phyloP scores from a whole-genome alignment of 495 filamentous ascomycete species.

The Rostrohypoxylon terebratum region DNA sequence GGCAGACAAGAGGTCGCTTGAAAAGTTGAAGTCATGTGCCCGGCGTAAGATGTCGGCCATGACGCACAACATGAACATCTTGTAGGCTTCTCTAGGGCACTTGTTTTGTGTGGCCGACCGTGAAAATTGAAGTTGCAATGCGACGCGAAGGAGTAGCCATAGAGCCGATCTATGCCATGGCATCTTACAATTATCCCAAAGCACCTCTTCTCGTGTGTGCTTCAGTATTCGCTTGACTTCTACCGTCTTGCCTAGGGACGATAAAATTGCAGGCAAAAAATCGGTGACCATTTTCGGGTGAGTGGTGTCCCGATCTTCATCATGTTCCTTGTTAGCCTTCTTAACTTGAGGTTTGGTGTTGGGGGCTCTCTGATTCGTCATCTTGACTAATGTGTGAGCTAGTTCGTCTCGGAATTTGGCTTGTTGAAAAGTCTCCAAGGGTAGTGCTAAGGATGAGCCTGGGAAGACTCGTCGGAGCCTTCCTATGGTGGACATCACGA shows the following conservation, averaged over 20 bases:
- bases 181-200: constrained; percentile 54
- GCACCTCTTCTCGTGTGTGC: constrained; percentile 70
- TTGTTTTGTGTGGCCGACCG: not conserved
- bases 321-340: constrained; percentile 55
- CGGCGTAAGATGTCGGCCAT: constrained; percentile 55
- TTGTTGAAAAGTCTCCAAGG: constrained; percentile 49
- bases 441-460: constrained; percentile 58
- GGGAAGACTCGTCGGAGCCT: constrained; percentile 68
- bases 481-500: constrained; percentile 62
- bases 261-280: constrained; percentile 62
- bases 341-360: constrained; percentile 53
- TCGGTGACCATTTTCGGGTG: constrained; percentile 68
- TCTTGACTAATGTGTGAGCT: constrained; percentile 55
- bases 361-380: constrained; percentile 56
- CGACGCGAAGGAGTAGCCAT: constrained; percentile 71
- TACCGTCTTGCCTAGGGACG: constrained; percentile 53
- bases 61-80: constrained; percentile 67
- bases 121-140: constrained; percentile 56
- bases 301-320: constrained; percentile 65
- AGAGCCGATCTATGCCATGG: constrained; percentile 70
- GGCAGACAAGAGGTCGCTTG: constrained; percentile 52
- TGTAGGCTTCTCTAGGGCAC: constrained; percentile 57
- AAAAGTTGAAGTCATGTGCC: constrained; percentile 16
- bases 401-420: constrained; percentile 54
- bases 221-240: constrained; percentile 60